These are phyloP conservation scores for Aphanoascus verrucosus DNA, from an alignment of 2,329 filamentous ascomycete species.

Conservation along the genomic window DNA sequence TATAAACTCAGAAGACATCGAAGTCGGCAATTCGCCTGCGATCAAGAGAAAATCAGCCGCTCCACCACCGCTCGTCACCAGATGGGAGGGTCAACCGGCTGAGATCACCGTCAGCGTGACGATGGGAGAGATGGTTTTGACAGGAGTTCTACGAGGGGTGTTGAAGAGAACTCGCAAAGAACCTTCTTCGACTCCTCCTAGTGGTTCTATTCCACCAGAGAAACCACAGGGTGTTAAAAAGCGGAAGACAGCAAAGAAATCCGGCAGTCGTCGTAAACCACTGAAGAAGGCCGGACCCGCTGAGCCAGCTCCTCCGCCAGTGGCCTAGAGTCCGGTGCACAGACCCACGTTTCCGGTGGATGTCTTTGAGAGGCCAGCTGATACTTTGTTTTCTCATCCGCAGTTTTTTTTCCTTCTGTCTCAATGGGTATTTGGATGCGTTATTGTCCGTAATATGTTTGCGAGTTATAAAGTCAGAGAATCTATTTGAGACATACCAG, in stretches of 20 bases:
- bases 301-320: neutral
- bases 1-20: neutral
- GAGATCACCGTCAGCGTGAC: conserved; percentile 13
- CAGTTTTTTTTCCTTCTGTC: too few relatives aligned
- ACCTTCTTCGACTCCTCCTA: neutral
- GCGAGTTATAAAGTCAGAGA: too few relatives aligned
- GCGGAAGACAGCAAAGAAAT: neutral
- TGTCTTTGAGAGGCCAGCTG: neutral
- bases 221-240: conserved; percentile 11
- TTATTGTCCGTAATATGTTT: too few relatives aligned
- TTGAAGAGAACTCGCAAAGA: conserved; percentile 9
- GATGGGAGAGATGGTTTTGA: conserved; percentile 13
- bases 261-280: neutral
- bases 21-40: conserved; percentile 3
- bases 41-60: neutral
- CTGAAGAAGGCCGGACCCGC: neutral
- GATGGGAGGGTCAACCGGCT: conserved; percentile 14
- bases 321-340: neutral
- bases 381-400: too few relatives aligned
- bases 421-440: too few relatives aligned
- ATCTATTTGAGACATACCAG: too few relatives aligned
- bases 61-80: neutral
- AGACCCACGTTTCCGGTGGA: neutral
- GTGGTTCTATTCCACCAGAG: conserved; percentile 2
- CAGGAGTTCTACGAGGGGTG: conserved; percentile 10